These are phyloP conservation scores for Fusarium subtropicale DNA, from an alignment of 2,329 filamentous ascomycete genomes.

Conservation along the genomic window DNA sequence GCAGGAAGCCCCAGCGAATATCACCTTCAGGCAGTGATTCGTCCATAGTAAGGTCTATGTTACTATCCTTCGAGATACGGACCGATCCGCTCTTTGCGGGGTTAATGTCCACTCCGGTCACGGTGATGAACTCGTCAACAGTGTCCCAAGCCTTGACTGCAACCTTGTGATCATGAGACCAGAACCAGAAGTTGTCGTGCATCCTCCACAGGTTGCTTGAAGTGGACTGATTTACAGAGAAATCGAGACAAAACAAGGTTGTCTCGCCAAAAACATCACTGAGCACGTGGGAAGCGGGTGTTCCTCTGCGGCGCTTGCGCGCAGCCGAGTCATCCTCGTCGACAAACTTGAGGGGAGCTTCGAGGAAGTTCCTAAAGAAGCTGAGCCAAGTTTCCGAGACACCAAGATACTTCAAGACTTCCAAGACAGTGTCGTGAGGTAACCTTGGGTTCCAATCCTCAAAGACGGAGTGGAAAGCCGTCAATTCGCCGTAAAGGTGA, in stretches of 20 bases:
- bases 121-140: conserved; percentile 64
- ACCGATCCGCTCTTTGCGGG: conserved; percentile 61
- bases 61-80: conserved; percentile 51
- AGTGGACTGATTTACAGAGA: conserved; percentile 69
- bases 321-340: conserved; percentile 62
- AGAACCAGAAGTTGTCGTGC: conserved; percentile 76
- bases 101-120: conserved; percentile 70
- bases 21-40: conserved; percentile 59
- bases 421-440: conserved; percentile 68
- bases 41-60: conserved; percentile 41
- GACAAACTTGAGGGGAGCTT: conserved; percentile 68
- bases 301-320: conserved; percentile 62
- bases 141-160: conserved; percentile 70
- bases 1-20: conserved; percentile 67
- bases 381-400: conserved; percentile 66
- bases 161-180: conserved; percentile 64
- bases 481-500: conserved; percentile 58
- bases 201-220: conserved; percentile 67
- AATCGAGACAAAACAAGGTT: conserved; percentile 73
- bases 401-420: conserved; percentile 68
- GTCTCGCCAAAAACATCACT: conserved; percentile 70
- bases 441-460: conserved; percentile 57
- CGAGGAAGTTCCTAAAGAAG: conserved; percentile 70
- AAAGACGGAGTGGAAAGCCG: conserved; percentile 61
- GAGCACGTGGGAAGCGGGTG: conserved; percentile 69